Percentiles rank a stretch among this genome's conserved stretches.
These are phyloP conservation scores for Yamadazyma dushanensis DNA, from an alignment of 1,139 yeast genomes.

Conservation along the genomic window DNA sequence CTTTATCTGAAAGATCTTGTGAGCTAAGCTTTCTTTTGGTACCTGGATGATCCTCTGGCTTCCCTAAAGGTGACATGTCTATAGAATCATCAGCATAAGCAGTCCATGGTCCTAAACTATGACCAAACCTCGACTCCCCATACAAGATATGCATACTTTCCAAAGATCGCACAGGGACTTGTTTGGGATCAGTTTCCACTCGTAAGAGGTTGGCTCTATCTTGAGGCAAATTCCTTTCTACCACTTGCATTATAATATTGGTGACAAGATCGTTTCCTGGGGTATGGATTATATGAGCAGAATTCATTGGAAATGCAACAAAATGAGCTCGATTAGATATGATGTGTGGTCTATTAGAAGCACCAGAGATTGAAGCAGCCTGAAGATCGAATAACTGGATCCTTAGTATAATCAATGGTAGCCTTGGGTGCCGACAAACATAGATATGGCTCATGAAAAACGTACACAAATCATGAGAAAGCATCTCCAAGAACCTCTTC, in stretches of 20 bases:
- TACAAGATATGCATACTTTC: slow-evolving; percentile 55
- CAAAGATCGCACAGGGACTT: slow-evolving; percentile 53
- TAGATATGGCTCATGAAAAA: slow-evolving; percentile 60
- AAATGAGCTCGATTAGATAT: slow-evolving; percentile 61
- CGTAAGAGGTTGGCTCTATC: slow-evolving; percentile 28
- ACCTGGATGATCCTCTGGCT: slow-evolving; percentile 29
- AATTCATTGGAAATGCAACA: slow-evolving; percentile 64
- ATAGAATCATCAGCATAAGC: slow-evolving; percentile 66
- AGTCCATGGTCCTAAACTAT: slow-evolving; percentile 67
- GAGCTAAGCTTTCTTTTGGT: neutral
- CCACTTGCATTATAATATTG: slow-evolving; percentile 57
- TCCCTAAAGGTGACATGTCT: slow-evolving; percentile 61
- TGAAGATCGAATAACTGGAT: slow-evolving; percentile 67
- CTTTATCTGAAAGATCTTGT: slow-evolving; percentile 13
- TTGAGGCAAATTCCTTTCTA: slow-evolving; percentile 53
- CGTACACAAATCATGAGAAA: slow-evolving; percentile 49
- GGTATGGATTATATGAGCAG: slow-evolving; percentile 67
- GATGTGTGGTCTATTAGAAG: slow-evolving; percentile 35
- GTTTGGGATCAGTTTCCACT: slow-evolving; percentile 28
- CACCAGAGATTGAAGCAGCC: slow-evolving; percentile 19
- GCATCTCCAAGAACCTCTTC: slow-evolving; percentile 43
- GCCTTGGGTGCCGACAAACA: slow-evolving; percentile 63
- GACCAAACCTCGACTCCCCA: slow-evolving; percentile 60
- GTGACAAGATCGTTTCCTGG: slow-evolving; percentile 47
- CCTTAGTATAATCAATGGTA: slow-evolving; percentile 60